phyloP scores from a whole-genome alignment of 75 land plant species.

The Pseudotsuga menziesii region DNA sequence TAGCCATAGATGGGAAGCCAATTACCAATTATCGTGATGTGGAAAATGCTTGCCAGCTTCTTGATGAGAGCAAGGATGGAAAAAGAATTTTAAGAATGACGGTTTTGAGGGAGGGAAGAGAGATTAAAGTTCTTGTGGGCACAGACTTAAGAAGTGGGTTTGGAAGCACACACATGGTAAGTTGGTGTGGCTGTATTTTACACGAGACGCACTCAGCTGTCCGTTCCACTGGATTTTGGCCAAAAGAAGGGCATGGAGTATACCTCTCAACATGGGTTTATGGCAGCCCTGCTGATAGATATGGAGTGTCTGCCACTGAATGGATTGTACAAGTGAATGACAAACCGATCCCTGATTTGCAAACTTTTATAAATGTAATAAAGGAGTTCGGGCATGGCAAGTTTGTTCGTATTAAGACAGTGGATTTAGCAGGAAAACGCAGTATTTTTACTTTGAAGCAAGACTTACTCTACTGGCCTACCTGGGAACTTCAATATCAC shows the following conservation, averaged over 20 bases:
- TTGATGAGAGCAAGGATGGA: conserved; percentile 22
- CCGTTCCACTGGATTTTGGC: conserved; percentile 88
- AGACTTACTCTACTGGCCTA: too few species aligned
- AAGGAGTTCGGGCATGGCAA: conserved; percentile 75
- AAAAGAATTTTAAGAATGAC: conserved; percentile 53
- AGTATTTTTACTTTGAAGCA: too few species aligned
- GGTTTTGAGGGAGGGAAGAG: conserved; percentile 79
- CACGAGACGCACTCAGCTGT: conserved; percentile 93
- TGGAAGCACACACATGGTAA: conserved; percentile 78
- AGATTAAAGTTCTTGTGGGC: conserved; percentile 67
- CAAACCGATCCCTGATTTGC: conserved; percentile 70
- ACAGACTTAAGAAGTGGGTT: conserved; percentile 87
- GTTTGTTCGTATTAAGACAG: conserved; percentile 83
- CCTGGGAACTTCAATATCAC: too few species aligned
- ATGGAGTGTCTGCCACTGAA: conserved; percentile 87
- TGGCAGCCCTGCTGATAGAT: conserved; percentile 92
- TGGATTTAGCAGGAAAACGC: conserved; percentile 31
- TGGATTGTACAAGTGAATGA: conserved; percentile 97
- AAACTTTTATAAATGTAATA: conserved; percentile 67
- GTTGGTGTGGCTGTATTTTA: conserved; percentile 85
- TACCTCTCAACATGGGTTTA: conserved; percentile 92
- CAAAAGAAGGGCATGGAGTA: conserved; percentile 96
- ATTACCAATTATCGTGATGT: conserved; percentile 82
- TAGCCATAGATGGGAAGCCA: conserved; percentile 77
- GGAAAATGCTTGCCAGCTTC: conserved; percentile 65